Conservation (phyloP, 352 stramenopile genomes). For the Phytophthora europaea region DNA sequence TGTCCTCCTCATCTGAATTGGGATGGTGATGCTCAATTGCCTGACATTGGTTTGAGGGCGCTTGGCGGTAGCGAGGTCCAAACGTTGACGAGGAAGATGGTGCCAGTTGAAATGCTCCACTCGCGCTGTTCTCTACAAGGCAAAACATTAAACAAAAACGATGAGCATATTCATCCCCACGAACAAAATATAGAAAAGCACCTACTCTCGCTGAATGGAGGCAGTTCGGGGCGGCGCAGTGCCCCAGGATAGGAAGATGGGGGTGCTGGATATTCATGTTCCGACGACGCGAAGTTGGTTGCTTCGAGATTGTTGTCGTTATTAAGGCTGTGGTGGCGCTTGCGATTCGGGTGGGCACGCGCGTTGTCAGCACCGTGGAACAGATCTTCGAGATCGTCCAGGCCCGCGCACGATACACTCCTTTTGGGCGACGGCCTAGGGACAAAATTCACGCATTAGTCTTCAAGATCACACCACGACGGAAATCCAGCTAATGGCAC, state of each 20-base stretch:
- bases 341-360: slow-evolving; percentile 40
- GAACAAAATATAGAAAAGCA: slow-evolving; percentile 25
- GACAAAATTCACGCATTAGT: slow-evolving; percentile 5
- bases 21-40: slow-evolving; percentile 14
- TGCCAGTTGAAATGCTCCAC: slow-evolving; percentile 16
- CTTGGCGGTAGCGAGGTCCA: slow-evolving; percentile 22
- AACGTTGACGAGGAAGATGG: slow-evolving; percentile 27
- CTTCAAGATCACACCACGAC: not conserved
- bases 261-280: slow-evolving; percentile 28
- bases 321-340: slow-evolving; percentile 66
- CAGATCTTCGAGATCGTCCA: slow-evolving; percentile 62
- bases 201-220: slow-evolving; percentile 39
- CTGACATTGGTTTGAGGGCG: slow-evolving; percentile 26
- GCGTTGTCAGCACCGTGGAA: slow-evolving; percentile 39
- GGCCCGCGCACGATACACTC: slow-evolving; percentile 61
- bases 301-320: slow-evolving; percentile 40
- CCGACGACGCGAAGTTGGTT: slow-evolving; percentile 27
- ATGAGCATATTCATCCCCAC: slow-evolving; percentile 1
- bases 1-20: slow-evolving; percentile 30
- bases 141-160: slow-evolving; percentile 3
- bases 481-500: not conserved
- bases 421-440: slow-evolving; percentile 70
- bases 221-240: slow-evolving; percentile 38
- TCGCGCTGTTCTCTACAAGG: slow-evolving; percentile 24
- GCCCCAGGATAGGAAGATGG: slow-evolving; percentile 30